Conservation (phyloP, 306 rosid species). For the Cucurbita moschata region DNA sequence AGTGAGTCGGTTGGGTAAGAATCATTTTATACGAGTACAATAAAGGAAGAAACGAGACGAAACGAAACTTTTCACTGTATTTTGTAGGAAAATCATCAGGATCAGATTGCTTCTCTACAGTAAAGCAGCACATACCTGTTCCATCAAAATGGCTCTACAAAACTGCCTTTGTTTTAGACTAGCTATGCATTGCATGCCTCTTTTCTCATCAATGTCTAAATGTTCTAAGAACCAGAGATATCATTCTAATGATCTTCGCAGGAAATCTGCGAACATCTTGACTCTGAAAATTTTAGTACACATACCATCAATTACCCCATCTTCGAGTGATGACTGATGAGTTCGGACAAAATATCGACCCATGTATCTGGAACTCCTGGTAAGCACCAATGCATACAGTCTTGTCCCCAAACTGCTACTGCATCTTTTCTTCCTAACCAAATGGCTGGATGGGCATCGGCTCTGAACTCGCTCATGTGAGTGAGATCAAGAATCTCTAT, state of each 20-base stretch:
- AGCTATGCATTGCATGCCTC: neutral
- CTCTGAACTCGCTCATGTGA: slow-evolving; percentile 71
- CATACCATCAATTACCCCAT: neutral
- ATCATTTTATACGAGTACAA: neutral
- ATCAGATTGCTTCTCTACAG: neutral
- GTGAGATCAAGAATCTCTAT: slow-evolving; percentile 52
- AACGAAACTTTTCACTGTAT: neutral
- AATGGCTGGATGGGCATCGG: slow-evolving; percentile 78
- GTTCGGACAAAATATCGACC: slow-evolving; percentile 61
- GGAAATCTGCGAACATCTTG: neutral
- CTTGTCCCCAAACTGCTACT: slow-evolving; percentile 74
- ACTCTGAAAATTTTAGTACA: neutral
- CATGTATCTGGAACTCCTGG: slow-evolving; percentile 86
- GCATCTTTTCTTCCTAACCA: slow-evolving; percentile 91
- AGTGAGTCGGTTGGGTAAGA: neutral
- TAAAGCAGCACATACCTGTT: neutral
- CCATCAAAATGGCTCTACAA: neutral
- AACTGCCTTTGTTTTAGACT: neutral
- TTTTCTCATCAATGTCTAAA: neutral
- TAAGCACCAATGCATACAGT: slow-evolving; percentile 93
- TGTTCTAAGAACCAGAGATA: neutral
- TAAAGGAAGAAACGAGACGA: neutral
- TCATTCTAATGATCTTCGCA: neutral
- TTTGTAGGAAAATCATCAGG: neutral
- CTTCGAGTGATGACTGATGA: slow-evolving; percentile 10